Conservation (phyloP, 1,284 basidiomycete genomes). For the Rhodotorula sp. region DNA sequence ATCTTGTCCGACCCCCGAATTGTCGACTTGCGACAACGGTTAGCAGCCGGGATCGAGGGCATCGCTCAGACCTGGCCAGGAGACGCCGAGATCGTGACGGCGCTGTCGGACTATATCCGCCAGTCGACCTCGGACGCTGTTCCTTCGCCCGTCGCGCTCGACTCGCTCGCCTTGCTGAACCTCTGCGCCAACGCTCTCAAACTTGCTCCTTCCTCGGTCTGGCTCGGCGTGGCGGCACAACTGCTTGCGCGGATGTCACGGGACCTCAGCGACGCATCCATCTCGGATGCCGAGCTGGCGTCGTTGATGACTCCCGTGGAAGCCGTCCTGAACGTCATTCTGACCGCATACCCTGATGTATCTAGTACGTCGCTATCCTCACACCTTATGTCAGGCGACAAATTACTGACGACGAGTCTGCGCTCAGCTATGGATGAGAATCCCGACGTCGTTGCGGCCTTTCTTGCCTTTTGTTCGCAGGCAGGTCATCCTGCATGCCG, state of each 20-base stretch:
- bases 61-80: conserved; percentile 29
- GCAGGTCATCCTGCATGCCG: conserved; percentile 6
- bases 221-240: conserved; percentile 37
- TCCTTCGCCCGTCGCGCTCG: conserved; percentile 39
- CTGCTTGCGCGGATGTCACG: conserved; percentile 36
- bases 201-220: conserved; percentile 34
- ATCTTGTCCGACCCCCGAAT: conserved; percentile 32
- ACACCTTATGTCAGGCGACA: neutral
- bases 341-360: conserved; percentile 19
- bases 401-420: neutral
- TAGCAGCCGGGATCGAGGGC: conserved; percentile 36
- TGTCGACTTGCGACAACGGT: conserved; percentile 22
- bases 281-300: conserved; percentile 16
- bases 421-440: conserved; percentile 42
- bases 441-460: conserved; percentile 45
- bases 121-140: conserved; percentile 39
- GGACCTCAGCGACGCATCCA: conserved; percentile 6
- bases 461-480: conserved; percentile 36
- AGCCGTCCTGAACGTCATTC: conserved; percentile 13
- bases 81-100: conserved; percentile 41
- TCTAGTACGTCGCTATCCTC: conserved; percentile 1
- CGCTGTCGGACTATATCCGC: conserved; percentile 42
- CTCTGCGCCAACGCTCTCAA: conserved; percentile 31
- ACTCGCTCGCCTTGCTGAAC: conserved; percentile 33
- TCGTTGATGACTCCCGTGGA: conserved; percentile 26